Conservation (phyloP, 2,329 filamentous ascomycete genomes). For the Xylaria sp. region DNA sequence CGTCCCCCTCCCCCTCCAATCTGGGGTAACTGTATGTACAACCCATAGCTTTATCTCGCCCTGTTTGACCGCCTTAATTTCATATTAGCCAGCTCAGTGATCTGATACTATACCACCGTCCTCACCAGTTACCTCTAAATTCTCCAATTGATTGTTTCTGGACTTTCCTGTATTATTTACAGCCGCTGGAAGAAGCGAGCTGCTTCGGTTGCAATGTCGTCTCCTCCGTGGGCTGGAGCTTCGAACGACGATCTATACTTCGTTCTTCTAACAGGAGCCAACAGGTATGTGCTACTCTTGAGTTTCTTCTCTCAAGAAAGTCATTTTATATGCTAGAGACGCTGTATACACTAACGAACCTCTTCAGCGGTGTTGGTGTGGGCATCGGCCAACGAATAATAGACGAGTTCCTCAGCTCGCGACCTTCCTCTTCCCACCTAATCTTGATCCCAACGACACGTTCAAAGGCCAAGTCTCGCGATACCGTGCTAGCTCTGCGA, state of each 20-base stretch:
- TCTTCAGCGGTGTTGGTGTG: slow-evolving; percentile 81
- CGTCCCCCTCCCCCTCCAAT: slow-evolving; percentile 1
- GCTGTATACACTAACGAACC: slow-evolving; percentile 13
- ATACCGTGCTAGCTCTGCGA: slow-evolving; percentile 74
- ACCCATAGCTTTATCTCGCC: slow-evolving; percentile 31
- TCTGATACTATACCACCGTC: not conserved
- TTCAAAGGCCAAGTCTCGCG: slow-evolving; percentile 75
- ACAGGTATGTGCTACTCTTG: slow-evolving; percentile 45
- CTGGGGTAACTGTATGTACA: not conserved
- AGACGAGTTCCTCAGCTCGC: slow-evolving; percentile 83
- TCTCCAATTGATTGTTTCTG: not conserved
- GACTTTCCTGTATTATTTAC: not conserved
- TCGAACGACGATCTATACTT: slow-evolving; percentile 49
- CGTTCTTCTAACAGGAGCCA: slow-evolving; percentile 49
- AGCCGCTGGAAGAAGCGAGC: not conserved
- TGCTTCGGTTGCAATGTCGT: slow-evolving; percentile 37
- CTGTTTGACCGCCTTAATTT: slow-evolving; percentile 42
- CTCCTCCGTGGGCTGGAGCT: slow-evolving; percentile 48
- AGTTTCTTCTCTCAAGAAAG: not conserved
- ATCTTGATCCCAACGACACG: slow-evolving; percentile 87
- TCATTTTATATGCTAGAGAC: not conserved
- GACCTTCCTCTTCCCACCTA: slow-evolving; percentile 73
- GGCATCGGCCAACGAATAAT: slow-evolving; percentile 85
- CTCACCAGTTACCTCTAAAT: not conserved
- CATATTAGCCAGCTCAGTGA: not conserved